phyloP scores from a whole-genome alignment of 192 early-diverging fungal genomes.

The Backusella tarrabulga region DNA sequence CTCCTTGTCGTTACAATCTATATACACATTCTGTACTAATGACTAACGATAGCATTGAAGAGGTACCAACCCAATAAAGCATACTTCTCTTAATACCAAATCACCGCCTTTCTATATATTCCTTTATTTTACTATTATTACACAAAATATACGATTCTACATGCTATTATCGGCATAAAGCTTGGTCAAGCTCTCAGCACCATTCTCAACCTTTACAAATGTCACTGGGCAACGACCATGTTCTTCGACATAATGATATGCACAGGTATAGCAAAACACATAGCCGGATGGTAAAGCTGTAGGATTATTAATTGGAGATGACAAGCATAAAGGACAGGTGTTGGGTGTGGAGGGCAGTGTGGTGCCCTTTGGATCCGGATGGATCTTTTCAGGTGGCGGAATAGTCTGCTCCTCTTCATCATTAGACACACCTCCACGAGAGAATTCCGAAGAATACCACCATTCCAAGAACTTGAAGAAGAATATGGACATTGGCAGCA shows the following conservation, averaged over 20 bases:
- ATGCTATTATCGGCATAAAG: slow-evolving; percentile 51
- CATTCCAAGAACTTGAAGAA: slow-evolving; percentile 94
- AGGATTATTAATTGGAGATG: slow-evolving; percentile 71
- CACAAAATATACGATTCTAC: neutral
- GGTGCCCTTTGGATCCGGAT: slow-evolving; percentile 77
- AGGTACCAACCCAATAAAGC: no score
- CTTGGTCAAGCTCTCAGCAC: slow-evolving; percentile 60
- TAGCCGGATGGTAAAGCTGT: slow-evolving; percentile 86
- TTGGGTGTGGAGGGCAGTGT: slow-evolving; percentile 67
- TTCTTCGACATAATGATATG: slow-evolving; percentile 72
- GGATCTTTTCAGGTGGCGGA: slow-evolving; percentile 51
- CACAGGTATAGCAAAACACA: slow-evolving; percentile 93
- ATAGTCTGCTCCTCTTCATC: slow-evolving; percentile 51
- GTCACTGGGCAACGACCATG: slow-evolving; percentile 80
- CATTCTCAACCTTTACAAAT: slow-evolving; percentile 41
- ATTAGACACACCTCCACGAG: slow-evolving; percentile 49
- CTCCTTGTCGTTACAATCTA: no score
- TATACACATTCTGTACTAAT: no score
- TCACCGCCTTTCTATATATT: neutral
- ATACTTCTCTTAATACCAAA: no score
- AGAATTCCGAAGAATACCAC: slow-evolving; percentile 91
- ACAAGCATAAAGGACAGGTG: slow-evolving; percentile 79
- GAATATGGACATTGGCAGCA: slow-evolving; percentile 89
- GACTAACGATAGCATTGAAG: no score
- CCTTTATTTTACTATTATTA: neutral